These are phyloP conservation scores for Lachancea waltii DNA, from an alignment of 805 yeast genomes.

Conservation along the genomic window DNA sequence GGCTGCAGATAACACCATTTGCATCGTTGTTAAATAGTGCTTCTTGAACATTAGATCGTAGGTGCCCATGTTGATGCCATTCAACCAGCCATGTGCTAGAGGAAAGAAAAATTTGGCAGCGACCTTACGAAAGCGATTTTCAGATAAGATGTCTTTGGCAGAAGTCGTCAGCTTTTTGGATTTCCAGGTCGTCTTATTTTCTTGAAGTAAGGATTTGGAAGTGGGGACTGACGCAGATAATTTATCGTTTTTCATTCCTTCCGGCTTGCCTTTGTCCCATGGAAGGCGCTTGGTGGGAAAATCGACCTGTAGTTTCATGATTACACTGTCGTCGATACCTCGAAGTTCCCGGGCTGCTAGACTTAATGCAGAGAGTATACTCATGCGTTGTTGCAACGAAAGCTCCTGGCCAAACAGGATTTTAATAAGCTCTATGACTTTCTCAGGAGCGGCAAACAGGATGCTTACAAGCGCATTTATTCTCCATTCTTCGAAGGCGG, in stretches of 20 bases:
- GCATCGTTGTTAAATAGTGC: conserved; percentile 45
- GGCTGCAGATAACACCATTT: conserved; percentile 42
- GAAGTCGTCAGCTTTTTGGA: conserved; percentile 34
- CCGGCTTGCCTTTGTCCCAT: conserved; percentile 2
- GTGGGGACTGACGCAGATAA: too few relatives aligned
- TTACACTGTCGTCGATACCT: conserved; percentile 50
- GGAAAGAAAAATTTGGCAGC: conserved; percentile 47
- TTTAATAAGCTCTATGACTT: conserved; percentile 34
- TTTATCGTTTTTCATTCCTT: neutral
- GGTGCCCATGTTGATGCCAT: conserved; percentile 48
- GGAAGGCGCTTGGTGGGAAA: conserved; percentile 25
- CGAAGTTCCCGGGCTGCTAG: conserved; percentile 67
- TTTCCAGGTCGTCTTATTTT: conserved; percentile 27
- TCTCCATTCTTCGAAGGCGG: conserved; percentile 55
- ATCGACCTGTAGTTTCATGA: conserved; percentile 34
- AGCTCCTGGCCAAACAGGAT: conserved; percentile 65
- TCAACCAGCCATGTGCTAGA: conserved; percentile 46
- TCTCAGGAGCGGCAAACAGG: conserved; percentile 46
- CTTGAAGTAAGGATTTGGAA: conserved; percentile 1
- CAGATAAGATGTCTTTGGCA: neutral
- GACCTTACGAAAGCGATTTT: conserved; percentile 32
- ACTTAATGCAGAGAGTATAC: conserved; percentile 60
- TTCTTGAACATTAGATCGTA: conserved; percentile 45
- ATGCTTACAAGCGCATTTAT: conserved; percentile 62
- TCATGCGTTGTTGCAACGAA: conserved; percentile 71